These are phyloP conservation scores for Yamadazyma conglobata DNA, from an alignment of 1,139 yeast species.

Conservation along the genomic window DNA sequence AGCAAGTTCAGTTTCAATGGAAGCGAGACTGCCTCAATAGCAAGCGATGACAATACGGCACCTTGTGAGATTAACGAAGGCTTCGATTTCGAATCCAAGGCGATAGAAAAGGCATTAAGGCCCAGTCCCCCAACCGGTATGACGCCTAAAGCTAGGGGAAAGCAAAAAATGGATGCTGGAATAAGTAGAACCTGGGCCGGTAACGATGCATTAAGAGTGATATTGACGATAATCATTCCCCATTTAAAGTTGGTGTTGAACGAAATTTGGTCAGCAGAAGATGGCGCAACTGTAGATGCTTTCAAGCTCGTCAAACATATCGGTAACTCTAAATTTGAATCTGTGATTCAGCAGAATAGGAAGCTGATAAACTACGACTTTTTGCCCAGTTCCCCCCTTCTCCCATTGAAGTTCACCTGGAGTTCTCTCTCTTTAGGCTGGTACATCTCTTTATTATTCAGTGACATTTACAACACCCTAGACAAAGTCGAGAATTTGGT, in stretches of 20 bases:
- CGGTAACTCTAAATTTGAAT: slow-evolving; percentile 30
- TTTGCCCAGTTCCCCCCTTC: slow-evolving; percentile 38
- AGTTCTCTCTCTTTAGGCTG: slow-evolving; percentile 65
- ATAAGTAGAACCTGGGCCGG: slow-evolving; percentile 62
- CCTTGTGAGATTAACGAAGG: slow-evolving; percentile 6
- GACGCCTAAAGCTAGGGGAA: slow-evolving; percentile 59
- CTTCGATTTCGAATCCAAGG: slow-evolving; percentile 15
- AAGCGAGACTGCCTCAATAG: slow-evolving; percentile 4
- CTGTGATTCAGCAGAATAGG: slow-evolving; percentile 18
- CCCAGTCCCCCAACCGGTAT: slow-evolving; percentile 58
- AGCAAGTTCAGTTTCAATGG: slow-evolving; percentile 1
- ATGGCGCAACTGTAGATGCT: slow-evolving; percentile 24
- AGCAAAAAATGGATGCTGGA: slow-evolving; percentile 49
- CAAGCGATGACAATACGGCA: slow-evolving; percentile 4
- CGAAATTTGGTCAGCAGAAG: slow-evolving; percentile 31
- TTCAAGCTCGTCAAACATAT: slow-evolving; percentile 38
- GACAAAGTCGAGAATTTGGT: slow-evolving; percentile 21
- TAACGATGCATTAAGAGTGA: slow-evolving; percentile 42
- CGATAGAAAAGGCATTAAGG: slow-evolving; percentile 29
- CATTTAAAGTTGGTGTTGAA: slow-evolving; percentile 30
- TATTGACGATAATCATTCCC: slow-evolving; percentile 45
- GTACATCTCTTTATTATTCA: slow-evolving; percentile 71
- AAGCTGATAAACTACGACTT: slow-evolving; percentile 30
- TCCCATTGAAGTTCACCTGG: slow-evolving; percentile 59
- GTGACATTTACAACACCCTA: slow-evolving; percentile 52